A percentile compares a stretch with the other conserved stretches of the same genome.
phyloP scores from a whole-genome alignment of 2,329 filamentous ascomycete genomes.

The Colletotrichum eremochloae region DNA sequence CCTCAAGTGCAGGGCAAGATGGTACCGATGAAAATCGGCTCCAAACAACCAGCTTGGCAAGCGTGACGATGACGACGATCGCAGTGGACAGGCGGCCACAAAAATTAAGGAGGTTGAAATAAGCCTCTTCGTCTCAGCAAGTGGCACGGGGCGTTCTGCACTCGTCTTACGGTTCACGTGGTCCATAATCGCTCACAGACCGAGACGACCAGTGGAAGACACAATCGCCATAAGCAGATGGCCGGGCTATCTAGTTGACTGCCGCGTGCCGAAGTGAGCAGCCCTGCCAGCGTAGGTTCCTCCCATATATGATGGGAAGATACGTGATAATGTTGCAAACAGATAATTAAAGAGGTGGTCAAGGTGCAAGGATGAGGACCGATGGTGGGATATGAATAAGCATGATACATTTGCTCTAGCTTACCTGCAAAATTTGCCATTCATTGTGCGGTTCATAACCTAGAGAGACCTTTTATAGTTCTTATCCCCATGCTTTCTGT shows the following conservation, averaged over 20 bases:
- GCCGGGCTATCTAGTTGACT: not conserved
- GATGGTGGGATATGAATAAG: not conserved
- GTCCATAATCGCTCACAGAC: not conserved
- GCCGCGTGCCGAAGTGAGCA: not conserved
- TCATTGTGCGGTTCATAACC: not conserved
- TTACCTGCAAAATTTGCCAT: not conserved
- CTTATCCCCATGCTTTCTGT: not conserved
- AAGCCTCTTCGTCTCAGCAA: slow-evolving; percentile 3
- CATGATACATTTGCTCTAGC: not conserved
- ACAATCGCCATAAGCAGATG: not conserved
- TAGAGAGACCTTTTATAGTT: not conserved
- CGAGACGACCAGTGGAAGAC: not conserved
- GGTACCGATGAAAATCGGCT: not conserved
- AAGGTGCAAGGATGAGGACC: not conserved
- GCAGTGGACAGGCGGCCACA: not conserved
- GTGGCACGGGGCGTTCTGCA: not conserved
- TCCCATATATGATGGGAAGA: too few relatives aligned
- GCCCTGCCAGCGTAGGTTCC: not conserved
- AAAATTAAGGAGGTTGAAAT: slow-evolving; percentile 3
- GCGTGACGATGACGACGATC: not conserved
- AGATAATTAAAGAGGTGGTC: not conserved
- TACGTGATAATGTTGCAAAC: not conserved
- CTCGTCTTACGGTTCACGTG: not conserved
- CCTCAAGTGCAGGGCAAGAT: not conserved
- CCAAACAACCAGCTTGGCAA: not conserved